Evolutionary conservation across 2,329 filamentous ascomycete species (phyloP), one percentile per base, ranked within the genome.

Genomic region (Sporothrix humicola): DNA sequence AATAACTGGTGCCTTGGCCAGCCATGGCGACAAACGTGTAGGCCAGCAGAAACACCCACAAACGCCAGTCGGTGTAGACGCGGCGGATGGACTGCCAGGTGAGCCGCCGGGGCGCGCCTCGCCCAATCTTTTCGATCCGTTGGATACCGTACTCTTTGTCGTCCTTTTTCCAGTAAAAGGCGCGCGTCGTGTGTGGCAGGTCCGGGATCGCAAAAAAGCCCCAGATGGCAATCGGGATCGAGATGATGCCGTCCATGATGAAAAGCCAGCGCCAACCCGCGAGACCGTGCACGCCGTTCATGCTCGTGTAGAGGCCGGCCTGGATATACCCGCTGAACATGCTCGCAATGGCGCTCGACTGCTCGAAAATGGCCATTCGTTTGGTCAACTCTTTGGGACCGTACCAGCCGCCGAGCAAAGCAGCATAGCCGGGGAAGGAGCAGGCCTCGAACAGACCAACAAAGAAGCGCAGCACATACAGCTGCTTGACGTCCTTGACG

Each of bases 51-150:
- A 97, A 82, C 0, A 94, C 94, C 92, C 93, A 97, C n/a, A 97
- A 85, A 2, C 93, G 89, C 94, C 94, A 97, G 81, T 97, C 94
- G 50, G 92, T 85, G 46, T 97, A 83, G 0, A 97, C 92, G 20
- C 85, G 83, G 23, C 85, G 84, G 0, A 97, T 84, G 76, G 97
- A 93, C 70, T 84, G 88, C 75, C 92, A 77, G 0, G 85, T 90
- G 93, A 73, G 48, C 1, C 42, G 50, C 3, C 31, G 63, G 4
- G 72, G 72, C 2, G 72, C 65, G 0, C 72, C 75, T 15, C 76
- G 76, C 10, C 77, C 77, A 4, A 79, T 72, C n/a, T 71, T 75
- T 56, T 78, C 77, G 61, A 77, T 77, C 20, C 77, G 69, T 17
- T 76, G 54, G 9, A 79, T 69, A 3, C 76, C 78, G 52, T 78